Base-by-base conservation (phyloP, 2,329 filamentous ascomycete genomes). In the Fonsecaea nubica region DNA sequence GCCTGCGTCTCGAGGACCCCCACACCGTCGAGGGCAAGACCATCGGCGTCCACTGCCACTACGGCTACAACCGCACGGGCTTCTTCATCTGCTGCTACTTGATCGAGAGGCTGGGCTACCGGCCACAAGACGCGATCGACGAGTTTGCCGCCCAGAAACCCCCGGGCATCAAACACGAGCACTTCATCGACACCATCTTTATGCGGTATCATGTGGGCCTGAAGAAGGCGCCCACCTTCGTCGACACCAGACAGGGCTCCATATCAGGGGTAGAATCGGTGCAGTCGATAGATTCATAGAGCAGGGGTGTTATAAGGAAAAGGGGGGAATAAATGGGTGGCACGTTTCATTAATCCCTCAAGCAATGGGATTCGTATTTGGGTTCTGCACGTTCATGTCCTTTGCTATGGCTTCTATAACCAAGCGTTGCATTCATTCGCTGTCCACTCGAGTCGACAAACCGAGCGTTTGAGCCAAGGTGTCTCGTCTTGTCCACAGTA, bases 1-100 rank as follows among this genome's bases (percentile, higher is more conserved):
- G 82, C 35, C 79, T 92, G 30, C 83, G 88, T 50, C 73, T 77
- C 33, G 76, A 81, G 69, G 78, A 77, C 48, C 80, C 80, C 1
- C 79, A 81, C n/a, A 36, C 53, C 18, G 45, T 21, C n/a, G 77
- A 79, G 21, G 80, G 62, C 9, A 79, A 80, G 13, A 74, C 89
- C 56, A 86, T 97, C 59, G 93, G 90, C 2, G 92, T 97, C 0
- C 94, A 98, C 76, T 98, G 94, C 74, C 94, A 98, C 75, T 97
- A 97, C 73, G 94, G 94, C 0, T 97, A 96, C 80, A 97, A 98
- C 76, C 87, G 93, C 25, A 97, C 94, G 0, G 94, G 94, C 0
- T 97, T 94, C 77, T 91, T 97, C 75, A 87, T 98, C 58, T 90
- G 92, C 36, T 92, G 89, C 74, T 98, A 97, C 75, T 82, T 98